Conservation (phyloP, 2,329 filamentous ascomycete genomes). For the Drechslerella stenobrocha region DNA sequence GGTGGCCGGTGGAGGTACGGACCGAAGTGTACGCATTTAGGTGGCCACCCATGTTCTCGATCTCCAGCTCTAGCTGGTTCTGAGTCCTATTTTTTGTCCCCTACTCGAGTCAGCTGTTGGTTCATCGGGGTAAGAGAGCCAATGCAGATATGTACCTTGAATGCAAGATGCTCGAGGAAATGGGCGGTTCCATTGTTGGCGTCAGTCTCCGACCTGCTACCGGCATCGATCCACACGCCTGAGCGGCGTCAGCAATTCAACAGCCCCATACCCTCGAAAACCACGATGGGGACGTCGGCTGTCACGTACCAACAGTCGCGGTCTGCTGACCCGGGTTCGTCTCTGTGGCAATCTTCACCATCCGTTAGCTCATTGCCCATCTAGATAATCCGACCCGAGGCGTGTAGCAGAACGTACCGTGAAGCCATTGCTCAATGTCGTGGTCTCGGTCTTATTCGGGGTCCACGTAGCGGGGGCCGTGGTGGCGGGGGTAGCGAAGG, state of each 20-base stretch:
- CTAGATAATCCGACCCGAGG: background rate
- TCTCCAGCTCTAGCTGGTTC: constrained; percentile 97
- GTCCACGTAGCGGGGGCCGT: constrained; percentile 57
- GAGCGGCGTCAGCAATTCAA: constrained; percentile 93
- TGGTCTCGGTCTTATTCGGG: constrained; percentile 83
- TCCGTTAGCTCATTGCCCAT: constrained; percentile 25
- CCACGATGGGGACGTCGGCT: background rate
- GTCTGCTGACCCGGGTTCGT: constrained; percentile 57
- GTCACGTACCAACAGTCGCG: constrained; percentile 51
- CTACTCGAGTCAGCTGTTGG: constrained; percentile 57
- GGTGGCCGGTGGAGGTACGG: constrained; percentile 56
- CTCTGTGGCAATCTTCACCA: constrained; percentile 51
- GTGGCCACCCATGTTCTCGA: constrained; percentile 99
- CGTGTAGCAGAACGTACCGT: constrained; percentile 64
- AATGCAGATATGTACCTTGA: constrained; percentile 72
- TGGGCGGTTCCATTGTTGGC: constrained; percentile 99
- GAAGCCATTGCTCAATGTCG: constrained; percentile 94
- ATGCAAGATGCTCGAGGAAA: constrained; percentile 99
- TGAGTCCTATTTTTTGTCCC: constrained; percentile 92
- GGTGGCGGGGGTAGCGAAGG: constrained; percentile 50
- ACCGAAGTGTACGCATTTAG: constrained; percentile 99
- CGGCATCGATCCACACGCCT: constrained; percentile 99
- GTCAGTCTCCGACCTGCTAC: constrained; percentile 95
- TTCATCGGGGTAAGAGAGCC: background rate
- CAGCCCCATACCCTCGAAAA: constrained; percentile 73